Base-by-base conservation (phyloP, 352 stramenopile genomes). In the Elongisporangium undulatum region DNA sequence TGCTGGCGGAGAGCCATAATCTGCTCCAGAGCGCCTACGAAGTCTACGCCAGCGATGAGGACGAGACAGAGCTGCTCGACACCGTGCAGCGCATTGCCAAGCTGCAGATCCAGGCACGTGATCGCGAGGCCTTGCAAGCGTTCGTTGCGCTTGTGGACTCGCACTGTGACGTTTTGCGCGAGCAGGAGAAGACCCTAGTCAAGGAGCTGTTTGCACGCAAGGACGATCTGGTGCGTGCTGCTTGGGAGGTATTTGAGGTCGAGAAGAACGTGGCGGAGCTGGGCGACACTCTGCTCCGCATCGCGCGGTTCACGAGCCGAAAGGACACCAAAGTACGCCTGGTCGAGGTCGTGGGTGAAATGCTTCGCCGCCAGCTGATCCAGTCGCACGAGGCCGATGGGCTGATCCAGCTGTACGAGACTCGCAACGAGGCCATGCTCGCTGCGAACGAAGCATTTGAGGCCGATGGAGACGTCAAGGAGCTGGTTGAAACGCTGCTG, bases 401-500 rank as follows among this genome's bases (percentile, higher is more conserved):
- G 4, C 60, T 94, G 3, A 74, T 92, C 21, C 62, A 62, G n/a
- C 60, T 94, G 10, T 90, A 81, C 38, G 71, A 85, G 21, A 73
- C 73, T 38, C 75, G 78, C 17, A 94, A 94, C 22, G 84, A 90
- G 21, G 84, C 84, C 12, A 70, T 94, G 20, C 64, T 86, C 53
- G 84, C 82, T 24, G 84, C 84, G 0, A 85, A 85, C 53, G 84
- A 94, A 50, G 84, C 79, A 0, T 93, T 90, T 59, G 75, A 83
- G 24, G 75, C 77, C 2, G 84, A 94, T 51, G 72, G 75, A 13
- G 84, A 94, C 49, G 71, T 90, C 12, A 82, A 82, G 22, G 84
- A 94, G 52, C 65, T 94, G 4, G 79, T 91, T 20, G 84, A 94
- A 52, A 94, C 84, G 20, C 51, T 94, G 55, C 61, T 90, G n/a